Conservation (phyloP, 2,329 filamentous ascomycete species). For the Aspergillus tanneri region DNA sequence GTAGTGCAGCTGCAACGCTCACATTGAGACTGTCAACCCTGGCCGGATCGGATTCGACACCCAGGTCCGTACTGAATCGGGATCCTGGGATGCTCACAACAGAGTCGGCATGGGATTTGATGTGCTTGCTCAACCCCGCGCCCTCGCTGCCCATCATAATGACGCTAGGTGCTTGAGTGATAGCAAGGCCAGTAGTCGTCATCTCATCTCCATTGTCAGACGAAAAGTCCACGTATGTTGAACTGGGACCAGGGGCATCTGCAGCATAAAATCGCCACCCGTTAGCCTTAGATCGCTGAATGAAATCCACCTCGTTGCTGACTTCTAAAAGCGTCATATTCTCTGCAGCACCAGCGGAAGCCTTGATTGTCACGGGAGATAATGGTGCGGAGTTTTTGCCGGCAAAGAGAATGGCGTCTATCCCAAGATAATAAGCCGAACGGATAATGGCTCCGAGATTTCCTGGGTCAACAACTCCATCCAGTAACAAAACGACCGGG, state of each 20-base stretch:
- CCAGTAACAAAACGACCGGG: conserved; percentile 46
- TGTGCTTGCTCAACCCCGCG: conserved; percentile 64
- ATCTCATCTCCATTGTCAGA: conserved; percentile 42
- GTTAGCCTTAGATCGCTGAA: conserved; percentile 63
- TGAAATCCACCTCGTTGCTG: conserved; percentile 65
- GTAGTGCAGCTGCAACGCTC: conserved; percentile 76
- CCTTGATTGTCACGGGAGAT: conserved; percentile 77
- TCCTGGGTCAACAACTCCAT: conserved; percentile 69
- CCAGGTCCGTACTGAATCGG: conserved; percentile 43
- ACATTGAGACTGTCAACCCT: conserved; percentile 90
- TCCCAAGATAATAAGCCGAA: conserved; percentile 85
- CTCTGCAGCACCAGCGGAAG: conserved; percentile 84
- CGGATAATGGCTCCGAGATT: conserved; percentile 89
- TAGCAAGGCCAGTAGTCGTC: conserved; percentile 35
- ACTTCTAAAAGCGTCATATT: conserved; percentile 71
- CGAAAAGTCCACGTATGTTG: conserved; percentile 22
- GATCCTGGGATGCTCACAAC: conserved; percentile 62
- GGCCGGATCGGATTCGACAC: conserved; percentile 41
- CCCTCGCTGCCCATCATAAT: conserved; percentile 83
- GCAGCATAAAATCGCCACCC: conserved; percentile 87
- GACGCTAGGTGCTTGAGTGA: conserved; percentile 65
- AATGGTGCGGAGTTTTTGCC: conserved; percentile 71
- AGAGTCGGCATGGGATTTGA: conserved; percentile 66
- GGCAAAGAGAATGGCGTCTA: conserved; percentile 77
- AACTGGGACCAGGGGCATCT: conserved; percentile 46